Base-by-base conservation (phyloP, 345 rosid genomes). In the Aegle marmelos region DNA sequence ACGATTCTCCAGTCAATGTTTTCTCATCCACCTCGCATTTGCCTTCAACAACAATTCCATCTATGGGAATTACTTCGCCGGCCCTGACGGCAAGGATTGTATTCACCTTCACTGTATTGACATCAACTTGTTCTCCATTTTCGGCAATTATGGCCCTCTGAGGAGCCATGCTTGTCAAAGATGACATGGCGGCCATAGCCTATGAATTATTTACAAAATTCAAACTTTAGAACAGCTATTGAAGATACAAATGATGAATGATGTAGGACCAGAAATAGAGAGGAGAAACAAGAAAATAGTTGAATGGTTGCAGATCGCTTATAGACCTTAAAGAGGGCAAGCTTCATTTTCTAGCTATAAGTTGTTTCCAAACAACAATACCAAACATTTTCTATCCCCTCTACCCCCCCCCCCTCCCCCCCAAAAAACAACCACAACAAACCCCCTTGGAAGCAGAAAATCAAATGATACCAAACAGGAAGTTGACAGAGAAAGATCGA, bases 1-100 rank as follows among this genome's bases (percentile, higher is more conserved):
- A 91, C 6, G 99, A 88, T 79, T 94, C 99, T 14, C 99, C 99
- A 0, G 98, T 96, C 69, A 94, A 78, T 13, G 97, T 86, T 80
- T 88, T 96, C 88, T 96, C 99, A 69, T 96, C 98, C 36, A 94
- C 98, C 65, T 96, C 98, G 50, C 93, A 92, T 68, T 79, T 87
- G 11, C 99, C 99, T 74, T 90, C 97, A 2, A 90, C 91, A 34
- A 96, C 94, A 57, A 96, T 65, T 31, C 99, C 99, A 84, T 96
- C 99, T 79, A 96, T 91, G 0, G 99, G 97, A 72, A 96, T 89
- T 53, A 82, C 87, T 81, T 92, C 98, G 27, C 99, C 99, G 19
- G 90, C 91, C 84, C 91, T 94, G 39, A 96, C 94, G 5, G 93
- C 95, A 17, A 96, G 68, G 30, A 85, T 62, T 25, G 99, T 89